phyloP scores from a whole-genome alignment of 2,329 filamentous ascomycete species.

The Colletotrichum salicis region DNA sequence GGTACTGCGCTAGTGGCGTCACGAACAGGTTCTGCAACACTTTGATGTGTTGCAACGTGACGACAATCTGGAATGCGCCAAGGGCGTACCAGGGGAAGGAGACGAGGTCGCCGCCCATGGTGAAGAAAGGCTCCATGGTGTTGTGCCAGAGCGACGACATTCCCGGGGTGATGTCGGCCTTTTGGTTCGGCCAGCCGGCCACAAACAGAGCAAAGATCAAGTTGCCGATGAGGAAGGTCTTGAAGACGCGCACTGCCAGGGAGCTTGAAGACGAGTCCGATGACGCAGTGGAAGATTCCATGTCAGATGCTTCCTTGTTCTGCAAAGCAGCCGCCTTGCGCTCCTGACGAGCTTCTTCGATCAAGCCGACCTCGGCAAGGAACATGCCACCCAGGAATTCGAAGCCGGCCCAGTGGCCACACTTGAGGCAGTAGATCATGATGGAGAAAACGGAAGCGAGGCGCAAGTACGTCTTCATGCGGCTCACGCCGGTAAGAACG shows the following conservation, averaged over 20 bases:
- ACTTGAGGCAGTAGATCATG: constrained; percentile 50
- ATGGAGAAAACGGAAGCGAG: constrained; percentile 44
- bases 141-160: constrained; percentile 45
- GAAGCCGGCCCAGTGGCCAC: constrained; percentile 54
- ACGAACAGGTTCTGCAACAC: constrained; percentile 53
- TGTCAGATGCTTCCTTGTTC: constrained; percentile 35
- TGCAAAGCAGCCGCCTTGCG: constrained; percentile 8
- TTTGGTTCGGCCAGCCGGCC: constrained; percentile 53
- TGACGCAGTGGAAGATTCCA: constrained; percentile 17
- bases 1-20: constrained; percentile 61
- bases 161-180: constrained; percentile 46
- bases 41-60: constrained; percentile 44
- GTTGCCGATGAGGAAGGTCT: constrained; percentile 38
- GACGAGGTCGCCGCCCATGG: constrained; percentile 45
- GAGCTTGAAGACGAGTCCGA: constrained; percentile 9
- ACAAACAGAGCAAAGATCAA: constrained; percentile 47
- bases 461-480: constrained; percentile 46
- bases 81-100: constrained; percentile 49
- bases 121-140: constrained; percentile 48
- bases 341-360: constrained; percentile 40
- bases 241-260: constrained; percentile 38
- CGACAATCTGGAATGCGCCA: constrained; percentile 46
- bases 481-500: constrained; percentile 48
- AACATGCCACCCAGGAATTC: constrained; percentile 59
- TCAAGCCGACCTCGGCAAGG: constrained; percentile 56